Evolutionary conservation across 306 rosid species (phyloP).

Genomic region (Pachyrhizus erosus): DNA sequence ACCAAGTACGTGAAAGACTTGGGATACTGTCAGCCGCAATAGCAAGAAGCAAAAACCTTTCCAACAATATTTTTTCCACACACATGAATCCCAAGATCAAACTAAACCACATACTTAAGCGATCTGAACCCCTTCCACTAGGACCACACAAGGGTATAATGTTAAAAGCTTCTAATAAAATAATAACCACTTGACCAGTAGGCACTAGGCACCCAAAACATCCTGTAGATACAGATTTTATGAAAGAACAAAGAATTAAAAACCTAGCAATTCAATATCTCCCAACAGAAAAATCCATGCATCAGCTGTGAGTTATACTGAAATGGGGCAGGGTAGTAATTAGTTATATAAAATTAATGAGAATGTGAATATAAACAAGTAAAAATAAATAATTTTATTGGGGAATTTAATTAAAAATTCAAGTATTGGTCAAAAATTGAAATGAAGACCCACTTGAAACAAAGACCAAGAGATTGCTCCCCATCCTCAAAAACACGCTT

Average conservation of each 20-base stretch:
- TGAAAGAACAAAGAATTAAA: conserved; percentile 16
- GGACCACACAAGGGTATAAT: not conserved
- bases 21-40: not conserved
- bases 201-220: not conserved
- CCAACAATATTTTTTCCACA: not conserved
- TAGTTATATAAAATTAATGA: not conserved
- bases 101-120: not conserved
- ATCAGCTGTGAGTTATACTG: not conserved
- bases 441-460: conserved; percentile 76
- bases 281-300: not conserved
- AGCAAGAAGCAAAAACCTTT: not conserved
- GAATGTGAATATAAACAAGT: not conserved
- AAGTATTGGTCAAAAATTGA: not conserved
- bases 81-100: not conserved
- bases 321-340: not conserved
- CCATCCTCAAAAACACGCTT: conserved; percentile 88
- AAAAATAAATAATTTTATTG: not conserved
- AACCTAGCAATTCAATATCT: conserved; percentile 9
- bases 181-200: conserved; percentile 3
- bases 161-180: conserved; percentile 8
- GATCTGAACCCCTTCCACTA: not conserved
- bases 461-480: conserved; percentile 91
- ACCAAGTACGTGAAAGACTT: not conserved
- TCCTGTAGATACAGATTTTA: not conserved
- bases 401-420: conserved; percentile 22